Conservation (phyloP, 192 early-diverging fungal species). For the Gigaspora rosea region DNA sequence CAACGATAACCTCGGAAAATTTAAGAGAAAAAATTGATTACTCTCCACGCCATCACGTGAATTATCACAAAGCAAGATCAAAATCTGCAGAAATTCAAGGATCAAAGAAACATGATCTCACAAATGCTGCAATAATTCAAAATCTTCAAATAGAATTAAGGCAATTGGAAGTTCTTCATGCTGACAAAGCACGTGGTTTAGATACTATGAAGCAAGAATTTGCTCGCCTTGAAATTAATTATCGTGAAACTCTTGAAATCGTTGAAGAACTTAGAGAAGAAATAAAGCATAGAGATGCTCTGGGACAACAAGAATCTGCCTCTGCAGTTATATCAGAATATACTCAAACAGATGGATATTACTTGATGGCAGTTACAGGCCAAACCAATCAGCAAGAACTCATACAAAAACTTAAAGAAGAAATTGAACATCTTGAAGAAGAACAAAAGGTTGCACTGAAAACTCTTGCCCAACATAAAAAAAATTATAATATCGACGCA, state of each 20-base stretch:
- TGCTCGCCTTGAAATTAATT: constrained; percentile 23
- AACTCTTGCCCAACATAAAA: constrained; percentile 5
- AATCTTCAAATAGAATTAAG: constrained; percentile 33
- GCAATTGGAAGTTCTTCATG: constrained; percentile 30
- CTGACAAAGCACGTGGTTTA: constrained; percentile 23
- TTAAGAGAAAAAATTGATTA: background rate
- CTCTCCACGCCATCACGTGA: background rate
- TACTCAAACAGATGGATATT: background rate
- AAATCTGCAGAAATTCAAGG: constrained; percentile 31
- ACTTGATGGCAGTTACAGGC: background rate
- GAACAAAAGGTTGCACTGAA: constrained; percentile 14
- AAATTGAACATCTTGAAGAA: constrained; percentile 31
- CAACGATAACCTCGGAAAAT: background rate
- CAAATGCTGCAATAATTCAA: constrained; percentile 25
- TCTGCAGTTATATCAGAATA: constrained; percentile 19
- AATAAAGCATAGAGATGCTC: constrained; percentile 23
- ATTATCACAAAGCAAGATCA: constrained; percentile 29
- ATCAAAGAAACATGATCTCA: constrained; percentile 16
- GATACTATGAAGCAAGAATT: constrained; percentile 31
- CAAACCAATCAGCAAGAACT: constrained; percentile 29
- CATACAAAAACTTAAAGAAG: constrained; percentile 23
- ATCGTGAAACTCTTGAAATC: constrained; percentile 31
- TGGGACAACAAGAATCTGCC: constrained; percentile 18
- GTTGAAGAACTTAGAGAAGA: constrained; percentile 32
- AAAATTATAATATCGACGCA: background rate